A percentile compares a stretch with the other conserved stretches of the same genome.
Evolutionary conservation across 257 asterid genomes (phyloP).

Genomic region (Salvia miltiorrhiza): DNA sequence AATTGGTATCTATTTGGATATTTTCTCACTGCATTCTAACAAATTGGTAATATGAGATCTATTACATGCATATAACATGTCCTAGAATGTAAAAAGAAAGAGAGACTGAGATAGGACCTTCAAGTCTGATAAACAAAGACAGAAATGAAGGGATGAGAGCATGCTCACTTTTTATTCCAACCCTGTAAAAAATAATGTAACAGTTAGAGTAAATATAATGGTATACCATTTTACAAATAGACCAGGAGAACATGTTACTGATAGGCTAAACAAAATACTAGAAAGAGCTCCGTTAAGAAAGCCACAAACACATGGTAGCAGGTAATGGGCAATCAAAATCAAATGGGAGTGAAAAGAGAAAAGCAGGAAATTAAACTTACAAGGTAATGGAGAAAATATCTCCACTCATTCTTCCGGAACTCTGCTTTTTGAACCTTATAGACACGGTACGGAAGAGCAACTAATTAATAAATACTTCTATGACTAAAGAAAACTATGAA

Average conservation of each 20-base stretch:
- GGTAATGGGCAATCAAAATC: not conserved
- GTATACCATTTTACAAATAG: slow-evolving; percentile 2
- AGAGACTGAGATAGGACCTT: slow-evolving; percentile 16
- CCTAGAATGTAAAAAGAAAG: not conserved
- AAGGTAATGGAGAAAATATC: slow-evolving; percentile 92
- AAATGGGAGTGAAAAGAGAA: not conserved
- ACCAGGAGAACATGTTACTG: not conserved
- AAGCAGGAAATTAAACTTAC: slow-evolving; percentile 42
- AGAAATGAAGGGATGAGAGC: slow-evolving; percentile 13
- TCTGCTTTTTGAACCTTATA: slow-evolving; percentile 96
- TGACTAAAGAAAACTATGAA: not conserved
- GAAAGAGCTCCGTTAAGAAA: not conserved
- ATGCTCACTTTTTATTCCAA: slow-evolving; percentile 96
- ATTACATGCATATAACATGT: not conserved
- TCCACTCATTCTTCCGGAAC: slow-evolving; percentile 81
- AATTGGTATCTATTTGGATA: not conserved
- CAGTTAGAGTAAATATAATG: slow-evolving; percentile 8
- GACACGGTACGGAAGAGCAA: slow-evolving; percentile 24
- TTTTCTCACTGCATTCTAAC: slow-evolving; percentile 4
- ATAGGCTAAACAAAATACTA: not conserved
- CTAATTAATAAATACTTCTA: slow-evolving; percentile 14
- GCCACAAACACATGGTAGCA: slow-evolving; percentile 11
- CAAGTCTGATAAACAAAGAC: slow-evolving; percentile 5
- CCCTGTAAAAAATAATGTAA: slow-evolving; percentile 59
- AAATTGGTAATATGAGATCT: not conserved